Base-by-base conservation (phyloP, 305 asterid genomes). In the Plantago coronopus region DNA sequence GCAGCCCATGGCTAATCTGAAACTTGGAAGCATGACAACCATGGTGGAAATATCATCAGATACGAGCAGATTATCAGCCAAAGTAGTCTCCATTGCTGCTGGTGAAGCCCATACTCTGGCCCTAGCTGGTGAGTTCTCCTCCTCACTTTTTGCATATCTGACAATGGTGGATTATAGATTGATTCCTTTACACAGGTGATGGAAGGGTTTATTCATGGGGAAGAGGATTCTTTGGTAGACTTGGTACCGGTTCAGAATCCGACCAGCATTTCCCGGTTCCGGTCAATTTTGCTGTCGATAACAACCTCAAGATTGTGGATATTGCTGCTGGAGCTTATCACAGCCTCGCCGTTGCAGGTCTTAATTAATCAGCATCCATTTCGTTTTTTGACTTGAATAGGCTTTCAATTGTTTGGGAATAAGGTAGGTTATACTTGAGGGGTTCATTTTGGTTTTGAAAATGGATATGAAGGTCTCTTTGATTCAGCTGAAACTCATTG, bases 61-160 rank as follows among this genome's bases (percentile, higher is more conserved):
- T 49, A 23, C 75, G 11, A 66, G 63, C 68, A 65, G 68, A 25
- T 37, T 75, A 65, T 81, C 89, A 15, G 71, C 73, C 61, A 88
- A 81, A 71, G 73, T 82, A 59, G 57, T 72, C 15, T 72, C 83
- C 42, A 54, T 79, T 59, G 82, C 89, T 15, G 81, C 89, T 43
- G 97, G 97, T 6, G 97, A 91, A 85, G 89, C 97, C 65, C 97
- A 88, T 66, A 83, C 95, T 66, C 85, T 91, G 66, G 94, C 85
- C 78, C 88, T 88, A 53, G 61, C 88, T 27, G 96, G 97, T 88
- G 49, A 47, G 45, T 54, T 4, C 10, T 51, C 3, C 37, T 21
- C 0, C 2, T 14, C 7, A 20, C 9, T 49, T 8, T 7, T 48
- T 48, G 7, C 9, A 4, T 8, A 13, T 46, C 7, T n/a, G 51